Evolutionary conservation across 495 filamentous ascomycete genomes (phyloP).

Genomic region (Aspergillus nanangensis): DNA sequence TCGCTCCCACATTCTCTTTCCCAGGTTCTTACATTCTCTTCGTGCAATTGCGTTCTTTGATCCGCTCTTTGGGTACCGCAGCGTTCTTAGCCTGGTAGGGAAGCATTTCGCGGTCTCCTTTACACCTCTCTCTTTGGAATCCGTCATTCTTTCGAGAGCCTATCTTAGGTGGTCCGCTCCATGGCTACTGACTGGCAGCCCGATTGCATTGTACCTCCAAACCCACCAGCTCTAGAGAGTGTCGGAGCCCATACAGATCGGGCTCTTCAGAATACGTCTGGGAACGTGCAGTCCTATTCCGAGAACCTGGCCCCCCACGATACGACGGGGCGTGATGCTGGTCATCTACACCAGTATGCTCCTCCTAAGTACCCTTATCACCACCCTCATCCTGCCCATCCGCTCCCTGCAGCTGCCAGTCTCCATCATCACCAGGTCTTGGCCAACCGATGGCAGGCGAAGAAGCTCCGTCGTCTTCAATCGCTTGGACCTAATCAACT

Average conservation of each 20-base stretch:
- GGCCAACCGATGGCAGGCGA: slow-evolving; percentile 30
- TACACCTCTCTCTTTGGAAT: slow-evolving; percentile 27
- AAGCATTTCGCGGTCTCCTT: slow-evolving; percentile 38
- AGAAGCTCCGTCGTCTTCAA: slow-evolving; percentile 36
- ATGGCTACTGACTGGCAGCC: slow-evolving; percentile 49
- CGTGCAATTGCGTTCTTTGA: slow-evolving; percentile 38
- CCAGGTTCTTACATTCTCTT: slow-evolving; percentile 48
- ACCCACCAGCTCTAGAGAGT: slow-evolving; percentile 35
- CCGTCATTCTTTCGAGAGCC: slow-evolving; percentile 51
- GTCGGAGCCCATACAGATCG: slow-evolving; percentile 38
- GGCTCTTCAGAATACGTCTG: slow-evolving; percentile 46
- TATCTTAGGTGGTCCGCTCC: slow-evolving; percentile 37
- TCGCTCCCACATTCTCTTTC: slow-evolving; percentile 57
- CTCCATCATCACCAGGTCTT: slow-evolving; percentile 29
- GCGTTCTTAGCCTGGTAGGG: slow-evolving; percentile 41
- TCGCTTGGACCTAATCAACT: slow-evolving; percentile 26
- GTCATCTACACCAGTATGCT: slow-evolving; percentile 34
- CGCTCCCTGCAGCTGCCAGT: slow-evolving; percentile 21
- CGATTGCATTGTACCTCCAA: slow-evolving; percentile 40
- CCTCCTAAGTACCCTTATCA: slow-evolving; percentile 39
- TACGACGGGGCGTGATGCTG: slow-evolving; percentile 24
- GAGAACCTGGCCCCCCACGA: slow-evolving; percentile 32
- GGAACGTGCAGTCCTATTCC: slow-evolving; percentile 45
- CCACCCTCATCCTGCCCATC: slow-evolving; percentile 26
- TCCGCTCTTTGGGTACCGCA: slow-evolving; percentile 33